Evolutionary conservation across 495 filamentous ascomycete species (phyloP), one percentile per base, ranked within the genome.

Genomic region (Friedmanniomyces endolithicus): DNA sequence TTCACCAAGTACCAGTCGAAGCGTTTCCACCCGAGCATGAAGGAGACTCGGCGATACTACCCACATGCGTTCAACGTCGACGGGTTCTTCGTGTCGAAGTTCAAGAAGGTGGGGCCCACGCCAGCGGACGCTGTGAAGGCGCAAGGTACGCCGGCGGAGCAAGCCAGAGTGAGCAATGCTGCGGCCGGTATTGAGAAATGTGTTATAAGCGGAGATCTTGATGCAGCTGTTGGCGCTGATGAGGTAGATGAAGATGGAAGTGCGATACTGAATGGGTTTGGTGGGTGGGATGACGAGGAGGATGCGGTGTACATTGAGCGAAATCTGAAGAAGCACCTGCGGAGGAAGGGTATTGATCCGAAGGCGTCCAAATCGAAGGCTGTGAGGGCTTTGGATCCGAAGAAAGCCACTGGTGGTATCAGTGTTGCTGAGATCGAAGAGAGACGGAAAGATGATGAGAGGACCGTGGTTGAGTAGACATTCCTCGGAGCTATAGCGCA

Each of bases 11-110:
- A 25, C 14, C 11, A 22, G 4, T 84, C 87, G 65, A 96, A 95
- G 77, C 79, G 77, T 48, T 98, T 98, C 70, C 83, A 88, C 63
- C 75, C 81, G 6, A 85, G 80, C 67, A 82, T 98, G 77, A 86
- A 85, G 61, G 71, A 88, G 62, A 90, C 90, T 16, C 77, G 87
- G 49, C 76, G 94, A 50, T 98, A 87, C 70, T 97, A 96, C 70
- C 90, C 90, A 0, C 90, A 97, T 62, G 76, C 86, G 41, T 90
- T 90, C 74, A 98, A 98, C 72, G 86, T 98, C 24, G 92, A 98
- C 61, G 92, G 92, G 51, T 98, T 98, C 82, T 98, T 94, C 67
- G 92, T 97, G 3, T 85, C 87, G 64, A 98, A 97, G 71, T 83
- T 98, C 66, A 90, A 94, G 72, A 98, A 98, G 79, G 79, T 78